phyloP scores from a whole-genome alignment of 1,284 basidiomycete genomes.

The Testicularia cyperi region DNA sequence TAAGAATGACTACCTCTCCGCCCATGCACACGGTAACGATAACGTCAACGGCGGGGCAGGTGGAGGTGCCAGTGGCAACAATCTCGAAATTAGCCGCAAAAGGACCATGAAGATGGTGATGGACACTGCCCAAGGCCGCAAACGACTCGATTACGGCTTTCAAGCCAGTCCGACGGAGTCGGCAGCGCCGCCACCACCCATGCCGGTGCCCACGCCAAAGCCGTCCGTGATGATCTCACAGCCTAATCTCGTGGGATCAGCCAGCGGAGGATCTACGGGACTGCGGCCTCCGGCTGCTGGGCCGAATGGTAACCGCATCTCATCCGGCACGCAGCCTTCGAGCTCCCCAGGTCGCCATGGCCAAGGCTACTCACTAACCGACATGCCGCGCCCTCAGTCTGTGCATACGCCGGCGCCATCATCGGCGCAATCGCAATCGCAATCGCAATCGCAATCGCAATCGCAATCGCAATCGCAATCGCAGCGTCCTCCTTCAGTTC shows the following conservation, averaged over 20 bases:
- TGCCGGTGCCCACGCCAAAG: neutral
- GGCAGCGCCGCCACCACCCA: neutral
- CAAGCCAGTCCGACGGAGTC: slow-evolving; percentile 1
- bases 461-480: too few relatives aligned
- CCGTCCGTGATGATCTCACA: neutral
- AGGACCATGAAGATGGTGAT: slow-evolving; percentile 51
- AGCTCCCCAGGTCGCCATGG: slow-evolving; percentile 4
- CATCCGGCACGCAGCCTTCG: slow-evolving; percentile 11
- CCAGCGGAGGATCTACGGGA: too few relatives aligned
- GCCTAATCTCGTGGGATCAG: too few relatives aligned
- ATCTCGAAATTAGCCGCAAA: slow-evolving; percentile 31
- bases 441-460: too few relatives aligned
- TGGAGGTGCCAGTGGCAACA: slow-evolving; percentile 2
- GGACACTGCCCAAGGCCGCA: slow-evolving; percentile 30
- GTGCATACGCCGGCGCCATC: too few relatives aligned
- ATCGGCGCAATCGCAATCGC: too few relatives aligned
- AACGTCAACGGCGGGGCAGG: too few relatives aligned
- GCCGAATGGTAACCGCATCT: slow-evolving; percentile 4
- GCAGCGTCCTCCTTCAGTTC: too few relatives aligned
- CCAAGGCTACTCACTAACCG: slow-evolving; percentile 4
- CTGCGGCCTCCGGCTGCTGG: too few relatives aligned
- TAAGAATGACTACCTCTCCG: too few relatives aligned
- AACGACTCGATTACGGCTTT: slow-evolving; percentile 15
- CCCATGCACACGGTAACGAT: too few relatives aligned
- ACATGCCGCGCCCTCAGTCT: too few relatives aligned